phyloP scores from a whole-genome alignment of 768 basidiomycete species.

The Boletus reticulatus region DNA sequence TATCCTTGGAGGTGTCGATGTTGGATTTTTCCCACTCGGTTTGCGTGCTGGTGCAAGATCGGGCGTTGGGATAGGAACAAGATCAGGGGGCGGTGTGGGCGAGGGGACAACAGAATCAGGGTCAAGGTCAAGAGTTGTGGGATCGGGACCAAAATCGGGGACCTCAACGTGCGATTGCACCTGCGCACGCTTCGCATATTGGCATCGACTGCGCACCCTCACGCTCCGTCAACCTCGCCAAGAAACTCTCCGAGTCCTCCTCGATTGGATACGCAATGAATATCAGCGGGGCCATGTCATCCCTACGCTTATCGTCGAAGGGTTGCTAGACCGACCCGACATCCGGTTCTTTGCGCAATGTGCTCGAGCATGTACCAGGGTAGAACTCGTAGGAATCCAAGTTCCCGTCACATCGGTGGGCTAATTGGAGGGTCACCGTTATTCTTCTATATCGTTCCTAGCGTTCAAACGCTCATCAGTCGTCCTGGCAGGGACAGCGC shows the following conservation, averaged over 20 bases:
- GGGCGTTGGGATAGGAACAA: background rate
- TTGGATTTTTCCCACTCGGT: conserved; percentile 22
- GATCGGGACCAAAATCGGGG: background rate
- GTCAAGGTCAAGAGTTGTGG: conserved; percentile 1
- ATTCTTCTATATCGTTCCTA: background rate
- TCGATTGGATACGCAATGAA: conserved; percentile 22
- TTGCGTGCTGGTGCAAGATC: conserved; percentile 11
- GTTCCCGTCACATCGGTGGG: background rate
- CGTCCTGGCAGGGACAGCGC: background rate
- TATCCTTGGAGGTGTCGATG: conserved; percentile 26
- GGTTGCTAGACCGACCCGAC: conserved; percentile 14
- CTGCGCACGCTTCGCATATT: conserved; percentile 9
- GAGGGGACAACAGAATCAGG: background rate
- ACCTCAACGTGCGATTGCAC: background rate
- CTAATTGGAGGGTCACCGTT: background rate
- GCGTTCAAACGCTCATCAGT: background rate
- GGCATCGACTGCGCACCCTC: conserved; percentile 20
- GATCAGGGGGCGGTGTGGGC: background rate
- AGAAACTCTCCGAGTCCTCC: conserved; percentile 18
- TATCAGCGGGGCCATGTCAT: conserved; percentile 3
- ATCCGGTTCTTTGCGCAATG: conserved; percentile 14
- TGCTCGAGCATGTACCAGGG: conserved; percentile 8
- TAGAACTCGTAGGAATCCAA: conserved; percentile 13
- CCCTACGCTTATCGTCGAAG: conserved; percentile 21
- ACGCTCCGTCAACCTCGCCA: conserved; percentile 22